These are phyloP conservation scores for Boletellus ananas DNA, from an alignment of 768 basidiomycete species.

Conservation along the genomic window DNA sequence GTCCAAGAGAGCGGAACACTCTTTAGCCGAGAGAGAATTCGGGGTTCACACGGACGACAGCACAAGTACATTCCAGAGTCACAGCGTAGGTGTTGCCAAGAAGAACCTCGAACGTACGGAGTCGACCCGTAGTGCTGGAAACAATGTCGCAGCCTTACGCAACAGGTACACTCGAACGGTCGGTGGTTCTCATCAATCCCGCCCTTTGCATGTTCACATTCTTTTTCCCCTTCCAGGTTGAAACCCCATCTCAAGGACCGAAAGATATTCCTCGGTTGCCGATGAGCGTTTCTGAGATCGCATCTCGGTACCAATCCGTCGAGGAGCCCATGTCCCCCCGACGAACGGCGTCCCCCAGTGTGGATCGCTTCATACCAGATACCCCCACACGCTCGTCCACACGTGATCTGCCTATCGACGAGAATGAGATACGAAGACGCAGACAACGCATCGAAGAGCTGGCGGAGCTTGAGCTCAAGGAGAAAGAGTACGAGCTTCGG, in stretches of 20 bases:
- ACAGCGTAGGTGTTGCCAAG: slow-evolving; percentile 31
- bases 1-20: slow-evolving; percentile 19
- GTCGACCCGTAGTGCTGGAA: slow-evolving; percentile 50
- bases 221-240: slow-evolving; percentile 37
- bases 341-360: slow-evolving; percentile 33
- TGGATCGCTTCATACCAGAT: slow-evolving; percentile 27
- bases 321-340: slow-evolving; percentile 44
- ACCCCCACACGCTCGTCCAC: slow-evolving; percentile 13
- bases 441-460: slow-evolving; percentile 47
- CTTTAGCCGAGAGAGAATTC: slow-evolving; percentile 32
- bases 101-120: slow-evolving; percentile 47
- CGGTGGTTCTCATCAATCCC: slow-evolving; percentile 23
- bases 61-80: slow-evolving; percentile 21
- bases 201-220: slow-evolving; percentile 2
- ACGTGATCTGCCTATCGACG: slow-evolving; percentile 18
- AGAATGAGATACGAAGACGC: slow-evolving; percentile 30
- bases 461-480: slow-evolving; percentile 49
- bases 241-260: slow-evolving; percentile 49
- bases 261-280: slow-evolving; percentile 63
- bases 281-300: slow-evolving; percentile 59
- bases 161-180: slow-evolving; percentile 59
- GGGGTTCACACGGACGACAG: slow-evolving; percentile 24
- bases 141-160: slow-evolving; percentile 67
- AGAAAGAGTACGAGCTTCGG: slow-evolving; percentile 51
- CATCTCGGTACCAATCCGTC: slow-evolving; percentile 53